Evolutionary conservation across 2,329 filamentous ascomycete species (phyloP).

Genomic region (Clonostachys rosea): DNA sequence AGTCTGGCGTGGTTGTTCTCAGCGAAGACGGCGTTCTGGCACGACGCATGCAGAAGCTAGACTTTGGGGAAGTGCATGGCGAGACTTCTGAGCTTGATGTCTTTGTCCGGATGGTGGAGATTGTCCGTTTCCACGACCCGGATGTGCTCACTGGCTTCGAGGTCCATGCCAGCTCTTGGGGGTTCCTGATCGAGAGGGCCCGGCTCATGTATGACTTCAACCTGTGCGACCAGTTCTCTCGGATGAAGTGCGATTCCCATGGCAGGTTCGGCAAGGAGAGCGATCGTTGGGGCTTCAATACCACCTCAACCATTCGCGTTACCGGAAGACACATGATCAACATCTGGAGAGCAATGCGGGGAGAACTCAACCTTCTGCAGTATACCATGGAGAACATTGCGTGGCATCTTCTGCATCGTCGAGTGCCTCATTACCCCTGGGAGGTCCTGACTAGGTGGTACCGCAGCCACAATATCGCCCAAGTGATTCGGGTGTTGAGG

Average conservation of each 20-base stretch:
- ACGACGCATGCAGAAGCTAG: conserved; percentile 56
- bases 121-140: conserved; percentile 80
- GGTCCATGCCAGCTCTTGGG: conserved; percentile 91
- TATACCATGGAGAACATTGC: conserved; percentile 96
- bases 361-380: conserved; percentile 86
- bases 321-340: conserved; percentile 96
- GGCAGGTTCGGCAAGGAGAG: conserved; percentile 81
- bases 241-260: conserved; percentile 79
- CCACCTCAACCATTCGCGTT: conserved; percentile 86
- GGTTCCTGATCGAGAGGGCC: conserved; percentile 89
- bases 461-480: conserved; percentile 58
- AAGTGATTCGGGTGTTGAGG: conserved; percentile 69
- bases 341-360: conserved; percentile 92
- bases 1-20: conserved; percentile 69
- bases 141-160: conserved; percentile 95
- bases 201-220: conserved; percentile 83
- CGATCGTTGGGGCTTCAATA: conserved; percentile 91
- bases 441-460: conserved; percentile 81
- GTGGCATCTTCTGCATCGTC: conserved; percentile 82
- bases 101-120: conserved; percentile 78
- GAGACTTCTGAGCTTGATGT: conserved; percentile 81
- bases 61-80: conserved; percentile 61
- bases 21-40: conserved; percentile 57
- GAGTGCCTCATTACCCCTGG: conserved; percentile 84
- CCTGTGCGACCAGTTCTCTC: conserved; percentile 84